Percentiles rank a stretch among this genome's conserved stretches.
Evolutionary conservation across 1,284 basidiomycete species (phyloP).

Genomic region (Apiotrichum montevideense): DNA sequence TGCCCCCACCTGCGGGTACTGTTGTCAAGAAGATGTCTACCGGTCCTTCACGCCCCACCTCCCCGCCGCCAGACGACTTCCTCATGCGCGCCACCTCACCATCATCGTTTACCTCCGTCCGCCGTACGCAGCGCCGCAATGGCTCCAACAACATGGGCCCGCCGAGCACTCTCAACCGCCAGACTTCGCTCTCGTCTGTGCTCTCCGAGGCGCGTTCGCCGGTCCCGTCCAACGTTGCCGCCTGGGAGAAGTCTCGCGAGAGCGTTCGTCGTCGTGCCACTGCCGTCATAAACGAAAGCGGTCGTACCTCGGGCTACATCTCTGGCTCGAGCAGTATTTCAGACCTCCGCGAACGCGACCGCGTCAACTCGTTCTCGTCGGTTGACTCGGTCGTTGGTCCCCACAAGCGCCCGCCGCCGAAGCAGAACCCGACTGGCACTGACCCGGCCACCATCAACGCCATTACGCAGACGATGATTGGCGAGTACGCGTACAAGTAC

Average conservation of each 20-base stretch:
- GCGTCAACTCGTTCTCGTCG: slow-evolving; percentile 38
- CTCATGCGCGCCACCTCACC: slow-evolving; percentile 80
- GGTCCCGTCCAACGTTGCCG: slow-evolving; percentile 46
- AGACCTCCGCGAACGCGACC: slow-evolving; percentile 18
- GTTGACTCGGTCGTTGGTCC: slow-evolving; percentile 25
- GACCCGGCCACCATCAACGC: slow-evolving; percentile 86
- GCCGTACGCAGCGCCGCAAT: background rate
- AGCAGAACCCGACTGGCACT: slow-evolving; percentile 49
- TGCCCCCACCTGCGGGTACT: slow-evolving; percentile 62
- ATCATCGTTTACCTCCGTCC: slow-evolving; percentile 42
- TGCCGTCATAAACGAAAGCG: slow-evolving; percentile 11
- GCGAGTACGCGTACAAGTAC: slow-evolving; percentile 98
- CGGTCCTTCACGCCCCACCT: slow-evolving; percentile 64
- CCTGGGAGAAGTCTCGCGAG: slow-evolving; percentile 41
- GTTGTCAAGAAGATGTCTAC: slow-evolving; percentile 42
- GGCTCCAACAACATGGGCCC: slow-evolving; percentile 54
- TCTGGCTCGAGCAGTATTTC: slow-evolving; percentile 30
- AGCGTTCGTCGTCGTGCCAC: slow-evolving; percentile 37
- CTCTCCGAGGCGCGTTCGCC: slow-evolving; percentile 33
- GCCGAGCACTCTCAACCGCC: slow-evolving; percentile 58
- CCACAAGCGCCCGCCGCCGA: slow-evolving; percentile 4
- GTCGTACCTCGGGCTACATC: slow-evolving; percentile 22
- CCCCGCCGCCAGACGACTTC: slow-evolving; percentile 80
- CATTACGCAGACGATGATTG: slow-evolving; percentile 99
- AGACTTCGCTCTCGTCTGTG: slow-evolving; percentile 72